phyloP scores from a whole-genome alignment of 768 basidiomycete species.

The Leccinum arenicola region DNA sequence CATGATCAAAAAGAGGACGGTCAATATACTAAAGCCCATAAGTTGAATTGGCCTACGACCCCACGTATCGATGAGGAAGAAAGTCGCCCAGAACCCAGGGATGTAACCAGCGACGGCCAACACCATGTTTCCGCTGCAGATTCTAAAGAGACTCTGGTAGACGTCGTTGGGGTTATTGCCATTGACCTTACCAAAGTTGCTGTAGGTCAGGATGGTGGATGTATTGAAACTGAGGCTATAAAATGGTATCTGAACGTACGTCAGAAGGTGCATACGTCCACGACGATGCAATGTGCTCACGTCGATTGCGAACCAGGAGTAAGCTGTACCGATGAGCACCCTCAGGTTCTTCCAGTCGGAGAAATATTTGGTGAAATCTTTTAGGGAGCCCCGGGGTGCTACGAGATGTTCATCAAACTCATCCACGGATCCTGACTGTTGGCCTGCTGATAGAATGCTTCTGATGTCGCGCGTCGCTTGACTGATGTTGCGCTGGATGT shows the following conservation, averaged over 20 bases:
- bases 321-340: conserved; percentile 71
- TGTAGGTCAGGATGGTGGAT: conserved; percentile 67
- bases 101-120: conserved; percentile 19
- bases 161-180: conserved; percentile 12
- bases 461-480: conserved; percentile 73
- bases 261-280: conserved; percentile 1
- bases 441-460: conserved; percentile 50
- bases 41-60: conserved; percentile 77
- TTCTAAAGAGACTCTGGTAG: conserved; percentile 24
- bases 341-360: conserved; percentile 74
- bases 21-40: conserved; percentile 66
- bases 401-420: conserved; percentile 42
- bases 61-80: conserved; percentile 66
- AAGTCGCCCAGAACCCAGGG: conserved; percentile 60
- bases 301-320: conserved; percentile 90
- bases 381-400: conserved; percentile 60
- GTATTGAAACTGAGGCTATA: conserved; percentile 86
- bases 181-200: conserved; percentile 55
- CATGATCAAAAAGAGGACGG: conserved; percentile 64
- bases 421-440: conserved; percentile 45
- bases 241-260: conserved; percentile 65
- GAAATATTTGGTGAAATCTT: conserved; percentile 70
- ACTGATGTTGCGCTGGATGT: conserved; percentile 75
- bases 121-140: conserved; percentile 21
- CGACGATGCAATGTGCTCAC: conserved; percentile 37